Base-by-base conservation (phyloP, 495 filamentous ascomycete genomes). In the Pseudomonodictys pantanalensis region DNA sequence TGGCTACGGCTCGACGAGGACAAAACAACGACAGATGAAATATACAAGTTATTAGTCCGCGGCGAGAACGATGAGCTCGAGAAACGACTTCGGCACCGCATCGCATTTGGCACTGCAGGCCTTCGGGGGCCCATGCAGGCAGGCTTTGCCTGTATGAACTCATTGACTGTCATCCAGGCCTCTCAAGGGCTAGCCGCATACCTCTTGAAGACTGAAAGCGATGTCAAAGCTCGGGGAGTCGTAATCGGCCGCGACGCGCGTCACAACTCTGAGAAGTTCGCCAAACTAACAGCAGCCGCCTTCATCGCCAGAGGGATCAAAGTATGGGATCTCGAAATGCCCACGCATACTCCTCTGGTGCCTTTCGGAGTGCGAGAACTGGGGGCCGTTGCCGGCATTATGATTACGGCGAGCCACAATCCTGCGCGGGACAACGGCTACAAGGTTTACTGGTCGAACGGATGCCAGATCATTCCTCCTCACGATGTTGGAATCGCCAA, bases 321-420 rank as follows among this genome's bases (percentile, higher is more conserved):
- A 5, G 84, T 89, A 0, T 81, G 78, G 70, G 85, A 81, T 72
- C 86, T 83, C 51, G 76, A 80, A 8, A 62, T 70, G 24, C 58
- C 76, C 6, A 80, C 81, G 1, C 81, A 83, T 29, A 90, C 86
- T 15, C 86, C 86, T 17, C 69, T 87, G 55, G 83, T 90, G n/a
- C 81, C 86, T 2, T 90, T 87, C 68, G 82, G 78, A 3, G 80
- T 89, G 41, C 75, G 70, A 1, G 67, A 81, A 46, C 71, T 83
- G 50, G 69, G 72, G 32, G 82, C 86, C 51, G 79, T 78, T 7
- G 86, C 83, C 28, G 86, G 86, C 39, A 73, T 90, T 22, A 89
- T 90, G 86, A 77, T 89, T 45, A 89, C 86, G 42, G 86, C 86
- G 23, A 84, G 81, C 58, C 84, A 87, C 69, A 90, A 90, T 62